Evolutionary conservation across 2,329 filamentous ascomycete species (phyloP), one percentile per base, ranked within the genome.

Genomic region (Claviceps pazoutovae): DNA sequence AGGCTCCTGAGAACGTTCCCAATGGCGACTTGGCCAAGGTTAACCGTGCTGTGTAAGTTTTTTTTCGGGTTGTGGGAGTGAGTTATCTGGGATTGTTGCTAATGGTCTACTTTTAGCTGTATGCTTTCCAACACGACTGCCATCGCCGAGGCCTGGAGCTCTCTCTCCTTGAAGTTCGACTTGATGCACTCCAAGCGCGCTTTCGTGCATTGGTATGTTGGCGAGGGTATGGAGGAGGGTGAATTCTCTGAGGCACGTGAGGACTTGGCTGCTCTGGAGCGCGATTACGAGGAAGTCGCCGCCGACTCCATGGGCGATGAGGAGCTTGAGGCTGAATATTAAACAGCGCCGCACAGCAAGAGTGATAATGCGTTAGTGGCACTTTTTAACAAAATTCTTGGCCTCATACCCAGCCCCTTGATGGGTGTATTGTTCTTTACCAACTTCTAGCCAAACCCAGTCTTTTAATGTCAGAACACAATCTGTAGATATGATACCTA

Each of bases 141-240:
- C 66, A 98, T 98, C 65, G 87, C 91, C 66, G 91, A 97, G 76
- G 93, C 93, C 58, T 98, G 93, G 93, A 90, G 87, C 58, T 89
- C 89, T 60, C 82, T 98, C 59, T 94, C 89, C 56, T 82, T 85
- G 81, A 98, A 98, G 78, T 98, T 98, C 78, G 93, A 98, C 68
- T 88, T 98, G 70, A 98, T 98, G 93, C 96, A 97, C 84, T 94
- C 88, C 71, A 98, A 98, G 86, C 93, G 93, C 78, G 93, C 93
- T 57, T 98, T 98, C 75, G 93, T 98, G 59, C 93, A 98, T 77
- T 98, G 93, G 93, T 98, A 97, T 66, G 93, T 98, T 68, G 93
- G 93, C 76, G 93, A 97, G 80, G 93, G 93, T 83, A 98, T 98
- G 93, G 93, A 98, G 80, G 93, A 98, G 74, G 93, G 93, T 73